Evolutionary conservation across 176 grass and related monocot species (phyloP), one percentile per base, ranked within the genome.

Genomic region (Carex littledalei): DNA sequence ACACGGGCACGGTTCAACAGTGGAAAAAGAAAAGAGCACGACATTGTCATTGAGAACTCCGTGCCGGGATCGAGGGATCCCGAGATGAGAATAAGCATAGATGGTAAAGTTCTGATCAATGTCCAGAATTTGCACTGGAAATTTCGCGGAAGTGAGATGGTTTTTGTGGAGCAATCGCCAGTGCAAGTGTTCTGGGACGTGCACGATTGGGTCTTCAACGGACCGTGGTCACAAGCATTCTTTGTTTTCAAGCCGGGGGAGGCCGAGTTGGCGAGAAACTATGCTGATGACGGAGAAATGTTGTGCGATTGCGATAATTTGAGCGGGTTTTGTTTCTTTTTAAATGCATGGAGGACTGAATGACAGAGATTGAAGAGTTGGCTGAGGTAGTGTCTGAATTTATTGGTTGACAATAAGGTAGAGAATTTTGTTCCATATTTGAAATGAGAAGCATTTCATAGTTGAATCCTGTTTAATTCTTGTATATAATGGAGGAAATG

Each of bases 171-270:
- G 55, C 11, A 91, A 74, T 77, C 83, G 61, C 91, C 92, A 0
- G 88, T 98, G 70, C 92, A 94, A 79, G 95, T 98, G 67, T 84
- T 98, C 15, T 95, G 93, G 91, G 91, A 98, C 64, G 96, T 95
- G 80, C 93, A 98, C 29, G 93, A 98, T 84, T 98, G 96, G 96
- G 74, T 98, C 1, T 95, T 98, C 77, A 59, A 79, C 11, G 80
- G 86, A 0, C 85, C 93, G 0, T 91, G 78, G 2, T 72, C 89
- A 3, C 93, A 95, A 49, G 91, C 88, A 0, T 86, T 87, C 8
- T 95, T 95, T 80, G 63, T 90, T 67, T 98, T 98, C 90, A 95
- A 92, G 86, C 86, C 90, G 0, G 75, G 26, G 70, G 70, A 86
- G 8, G 75, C 47, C 0, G 73, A 55, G 21, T 4, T 15, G 29